Base-by-base conservation (phyloP, 2,329 filamentous ascomycete genomes). In the Apiospora aurea region DNA sequence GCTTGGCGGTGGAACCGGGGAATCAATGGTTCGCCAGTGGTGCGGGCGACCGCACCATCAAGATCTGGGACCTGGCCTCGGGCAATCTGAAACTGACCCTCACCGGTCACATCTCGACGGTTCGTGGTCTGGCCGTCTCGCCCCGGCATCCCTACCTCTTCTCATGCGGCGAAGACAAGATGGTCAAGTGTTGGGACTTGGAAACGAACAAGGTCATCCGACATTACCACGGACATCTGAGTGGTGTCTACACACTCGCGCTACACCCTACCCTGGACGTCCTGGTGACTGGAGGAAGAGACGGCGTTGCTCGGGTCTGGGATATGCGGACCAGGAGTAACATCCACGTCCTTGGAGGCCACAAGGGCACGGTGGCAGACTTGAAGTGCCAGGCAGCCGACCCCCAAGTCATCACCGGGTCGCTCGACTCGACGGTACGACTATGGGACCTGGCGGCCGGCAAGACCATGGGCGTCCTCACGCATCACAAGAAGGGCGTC, bases 141-240 rank as follows among this genome's bases (percentile, higher is more conserved):
- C 94, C 95, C 21, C 88, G 96, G 67, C 96, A 99, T 83, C 97
- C 96, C 0, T 99, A 99, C 80, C 88, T 99, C 13, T 99, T 99
- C 83, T 97, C 95, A 14, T 99, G 96, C 79, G 97, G 94, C 72
- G 96, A 99, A 83, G 96, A 99, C 82, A 99, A 99, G 86, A 98
- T 98, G 95, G 96, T 99, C 74, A 99, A 99, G 84, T 99, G 96
- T 84, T 99, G 96, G 96, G 96, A 99, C 85, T 85, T 99, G 75
- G 96, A 99, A 83, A 98, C 96, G n/a, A 99, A 99, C 86, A 98
- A 98, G 83, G 96, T 99, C 73, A 98, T 98, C 79, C 90, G 96
- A 51, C 95, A 98, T 83, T 99, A 98, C 82, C 96, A 99, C 81
- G 97, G 97, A 24, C 96, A 99, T 84, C 86, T 99, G 29, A 97